phyloP scores from a whole-genome alignment of 2,329 filamentous ascomycete species.

The Aspergillus carbonarius region DNA sequence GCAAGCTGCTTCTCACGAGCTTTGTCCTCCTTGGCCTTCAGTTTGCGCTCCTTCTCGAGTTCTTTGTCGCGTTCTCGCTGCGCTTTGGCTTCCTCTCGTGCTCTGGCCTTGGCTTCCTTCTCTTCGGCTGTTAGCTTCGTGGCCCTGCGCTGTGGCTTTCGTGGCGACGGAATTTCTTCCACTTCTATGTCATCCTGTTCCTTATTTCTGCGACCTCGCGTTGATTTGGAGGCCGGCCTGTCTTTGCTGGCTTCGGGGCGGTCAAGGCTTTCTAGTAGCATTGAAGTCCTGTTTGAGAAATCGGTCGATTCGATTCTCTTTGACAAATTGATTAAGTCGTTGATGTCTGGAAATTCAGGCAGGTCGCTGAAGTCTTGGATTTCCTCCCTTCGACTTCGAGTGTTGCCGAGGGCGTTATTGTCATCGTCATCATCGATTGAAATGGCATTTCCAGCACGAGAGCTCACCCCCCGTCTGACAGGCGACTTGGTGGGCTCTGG shows the following conservation, averaged over 20 bases:
- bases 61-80: conserved; percentile 58
- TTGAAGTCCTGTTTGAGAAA: conserved; percentile 44
- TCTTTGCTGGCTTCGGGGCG: conserved; percentile 7
- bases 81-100: conserved; percentile 50
- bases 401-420: neutral
- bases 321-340: conserved; percentile 22
- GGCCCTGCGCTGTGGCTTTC: conserved; percentile 44
- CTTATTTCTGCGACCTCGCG: neutral
- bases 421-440: conserved; percentile 28
- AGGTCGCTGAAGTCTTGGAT: conserved; percentile 39
- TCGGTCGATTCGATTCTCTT: conserved; percentile 16
- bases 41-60: conserved; percentile 53
- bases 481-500: conserved; percentile 22
- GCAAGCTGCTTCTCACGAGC: conserved; percentile 63
- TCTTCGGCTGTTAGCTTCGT: conserved; percentile 27
- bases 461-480: neutral
- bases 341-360: conserved; percentile 24
- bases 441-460: conserved; percentile 27
- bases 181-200: conserved; percentile 10
- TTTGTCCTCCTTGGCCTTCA: conserved; percentile 54
- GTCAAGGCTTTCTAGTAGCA: conserved; percentile 37
- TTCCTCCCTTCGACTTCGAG: conserved; percentile 15
- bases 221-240: conserved; percentile 7
- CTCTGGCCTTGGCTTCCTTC: conserved; percentile 51
- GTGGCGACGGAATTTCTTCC: conserved; percentile 46